Base-by-base conservation (phyloP, 208 protist genomes). In the Wallacemonas sp. region DNA sequence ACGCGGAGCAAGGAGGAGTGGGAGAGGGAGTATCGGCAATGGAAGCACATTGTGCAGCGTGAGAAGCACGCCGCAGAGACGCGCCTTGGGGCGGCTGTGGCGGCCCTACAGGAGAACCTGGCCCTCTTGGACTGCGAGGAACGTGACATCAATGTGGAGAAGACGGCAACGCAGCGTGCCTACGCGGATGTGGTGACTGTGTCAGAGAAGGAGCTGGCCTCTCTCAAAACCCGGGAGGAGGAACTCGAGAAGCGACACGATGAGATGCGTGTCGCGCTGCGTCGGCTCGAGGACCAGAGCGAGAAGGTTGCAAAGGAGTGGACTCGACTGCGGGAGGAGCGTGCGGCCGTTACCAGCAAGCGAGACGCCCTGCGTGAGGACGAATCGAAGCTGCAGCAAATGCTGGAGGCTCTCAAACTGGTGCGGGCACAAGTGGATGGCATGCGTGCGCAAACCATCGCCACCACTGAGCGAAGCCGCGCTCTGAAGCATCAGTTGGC, bases 11-110 rank as follows among this genome's bases (percentile, higher is more conserved):
- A 72, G 8, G 72, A 69, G 1, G 82, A 82, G 53, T 95, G 88
- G 88, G 77, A 86, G 58, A 77, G 85, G 11, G 83, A 91, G 67
- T 86, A 92, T 66, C 69, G 79, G 12, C 80, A 77, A 8, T 95
- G 88, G 88, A 69, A 75, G 62, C 76, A 82, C 28, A 67, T 83
- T 36, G 84, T 88, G 34, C 69, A 89, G 62, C 64, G 76, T 17
- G 83, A 95, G 63, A 79, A 80, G 30, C 66, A 56, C 24, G 55
- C 63, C 1, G 81, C 78, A 15, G 80, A 86, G 67, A 78, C 83
- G 22, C 82, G 77, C 27, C 90, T 92, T 39, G 54, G 66, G 56
- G 68, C 76, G 9, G 66, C 74, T 0, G 70, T 95, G 0, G 19
- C 36, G 1, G 65, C 65, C n/a, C 63, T 95, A 14, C 80, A 82